phyloP scores from a whole-genome alignment of 192 early-diverging fungal species.

The Coemansia sp. region DNA sequence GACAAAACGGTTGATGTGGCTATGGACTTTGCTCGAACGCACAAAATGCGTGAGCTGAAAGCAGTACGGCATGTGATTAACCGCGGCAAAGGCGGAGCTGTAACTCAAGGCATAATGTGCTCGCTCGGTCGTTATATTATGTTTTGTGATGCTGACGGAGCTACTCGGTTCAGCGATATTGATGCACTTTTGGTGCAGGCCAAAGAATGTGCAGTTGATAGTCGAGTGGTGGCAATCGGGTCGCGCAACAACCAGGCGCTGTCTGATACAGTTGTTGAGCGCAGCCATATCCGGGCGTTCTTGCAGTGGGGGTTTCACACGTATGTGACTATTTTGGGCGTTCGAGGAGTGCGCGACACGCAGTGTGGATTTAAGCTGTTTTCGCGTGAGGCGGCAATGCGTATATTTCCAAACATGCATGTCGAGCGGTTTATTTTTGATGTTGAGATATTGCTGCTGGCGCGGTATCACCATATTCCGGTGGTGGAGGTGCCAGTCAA shows the following conservation, averaged over 20 bases:
- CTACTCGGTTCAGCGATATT: constrained; percentile 87
- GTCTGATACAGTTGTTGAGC: constrained; percentile 59
- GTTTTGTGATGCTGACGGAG: constrained; percentile 97
- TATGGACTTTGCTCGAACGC: constrained; percentile 62
- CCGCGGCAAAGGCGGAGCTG: constrained; percentile 91
- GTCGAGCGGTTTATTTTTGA: constrained; percentile 98
- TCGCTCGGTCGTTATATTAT: constrained; percentile 73
- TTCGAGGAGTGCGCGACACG: constrained; percentile 86
- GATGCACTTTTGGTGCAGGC: constrained; percentile 58
- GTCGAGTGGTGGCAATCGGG: constrained; percentile 72
- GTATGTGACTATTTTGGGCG: constrained; percentile 82
- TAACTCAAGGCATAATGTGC: constrained; percentile 85
- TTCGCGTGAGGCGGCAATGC: constrained; percentile 69
- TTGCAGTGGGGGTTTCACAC: constrained; percentile 95
- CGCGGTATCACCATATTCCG: constrained; percentile 66
- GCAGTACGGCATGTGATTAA: constrained; percentile 79
- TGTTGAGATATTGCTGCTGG: constrained; percentile 90
- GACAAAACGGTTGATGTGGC: constrained; percentile 76
- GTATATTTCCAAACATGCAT: constrained; percentile 88
- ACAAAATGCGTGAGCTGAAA: constrained; percentile 61
- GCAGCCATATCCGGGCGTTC: constrained; percentile 88
- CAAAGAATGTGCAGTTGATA: constrained; percentile 13
- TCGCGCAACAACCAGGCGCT: constrained; percentile 89
- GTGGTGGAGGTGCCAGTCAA: constrained; percentile 87
- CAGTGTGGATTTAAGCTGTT: constrained; percentile 99